Base-by-base conservation (phyloP, 2,329 filamentous ascomycete species). In the Ceratocystis huliohia region DNA sequence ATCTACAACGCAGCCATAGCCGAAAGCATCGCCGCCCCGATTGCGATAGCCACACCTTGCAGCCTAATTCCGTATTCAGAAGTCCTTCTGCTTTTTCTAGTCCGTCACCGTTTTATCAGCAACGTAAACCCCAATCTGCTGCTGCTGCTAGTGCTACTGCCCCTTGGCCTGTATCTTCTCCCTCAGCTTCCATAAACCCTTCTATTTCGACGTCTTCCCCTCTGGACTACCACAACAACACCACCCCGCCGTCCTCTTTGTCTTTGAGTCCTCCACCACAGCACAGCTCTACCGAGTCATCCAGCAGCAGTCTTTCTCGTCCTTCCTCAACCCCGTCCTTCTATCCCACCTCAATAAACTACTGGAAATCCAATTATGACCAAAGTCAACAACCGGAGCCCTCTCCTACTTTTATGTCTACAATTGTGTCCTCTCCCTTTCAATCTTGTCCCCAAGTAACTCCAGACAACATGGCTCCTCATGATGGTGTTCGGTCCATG, bases 331-430 rank as follows among this genome's bases (percentile, higher is more conserved):
- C 64, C 48, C 13, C 48, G 22, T 46, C 67, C 22, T 62, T 65
- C 6, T 64, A 45, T 13, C 33, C 56, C 20, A 41, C 56, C 37
- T 28, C 66, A 10, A 63, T 61, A 48, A 66, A 50, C 30, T 56
- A 33, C 50, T 64, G 64, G 64, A 66, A 48, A 66, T 45, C 50
- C 65, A 69, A 69, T 62, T 69, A 69, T 69, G 69, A 68, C 48
- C 61, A 69, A n/a, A 66, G 67, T 59, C 69, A 65, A 41, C 68
- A 44, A 22, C 45, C 56, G 56, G 68, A 69, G 66, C 63, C 63
- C 22, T 53, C 53, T 64, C 68, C 50, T 64, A 63, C 45, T 66
- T 66, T 41, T 41, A 20, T 50, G 3, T 50, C 57, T 66, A 48
- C 66, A 68, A 64, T 72, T 20, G 22, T 62, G 56, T 61, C 64